Conservation (phyloP, 2,329 filamentous ascomycete species). For the Sphaerostilbella broomeana region DNA sequence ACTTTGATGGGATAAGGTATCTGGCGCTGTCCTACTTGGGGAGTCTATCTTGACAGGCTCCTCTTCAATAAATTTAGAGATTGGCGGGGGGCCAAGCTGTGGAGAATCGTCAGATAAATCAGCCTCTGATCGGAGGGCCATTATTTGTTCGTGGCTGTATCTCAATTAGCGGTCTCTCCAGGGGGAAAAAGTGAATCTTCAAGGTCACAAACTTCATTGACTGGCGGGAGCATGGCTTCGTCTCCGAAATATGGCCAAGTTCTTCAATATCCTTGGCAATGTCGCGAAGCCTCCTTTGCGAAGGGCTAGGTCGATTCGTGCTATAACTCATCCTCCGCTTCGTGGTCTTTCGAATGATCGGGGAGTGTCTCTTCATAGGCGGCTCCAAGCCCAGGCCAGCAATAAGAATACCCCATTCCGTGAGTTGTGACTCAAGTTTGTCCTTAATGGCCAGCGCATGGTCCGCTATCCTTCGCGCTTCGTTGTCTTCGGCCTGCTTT, state of each 20-base stretch:
- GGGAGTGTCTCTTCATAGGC: constrained; percentile 42
- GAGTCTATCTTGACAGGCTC: constrained; percentile 49
- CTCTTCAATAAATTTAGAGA: constrained; percentile 52
- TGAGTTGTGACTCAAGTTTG: constrained; percentile 64
- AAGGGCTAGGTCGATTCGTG: constrained; percentile 38
- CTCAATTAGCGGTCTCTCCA: constrained; percentile 24
- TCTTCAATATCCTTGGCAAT: constrained; percentile 49
- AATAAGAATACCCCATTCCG: constrained; percentile 62
- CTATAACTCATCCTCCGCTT: constrained; percentile 37
- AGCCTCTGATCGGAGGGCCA: constrained; percentile 48
- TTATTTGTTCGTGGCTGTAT: constrained; percentile 53
- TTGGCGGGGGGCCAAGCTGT: constrained; percentile 59
- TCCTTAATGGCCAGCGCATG: constrained; percentile 63
- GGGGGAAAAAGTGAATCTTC: not conserved
- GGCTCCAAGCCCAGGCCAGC: constrained; percentile 58
- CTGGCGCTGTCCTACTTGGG: constrained; percentile 25
- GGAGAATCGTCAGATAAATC: constrained; percentile 54
- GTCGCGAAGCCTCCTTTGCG: constrained; percentile 51
- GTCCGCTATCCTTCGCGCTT: constrained; percentile 53
- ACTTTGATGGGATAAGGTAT: constrained; percentile 3
- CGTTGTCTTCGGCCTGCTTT: constrained; percentile 57
- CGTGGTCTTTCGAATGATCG: constrained; percentile 34
- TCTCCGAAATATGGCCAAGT: constrained; percentile 56
- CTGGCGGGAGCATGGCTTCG: constrained; percentile 58
- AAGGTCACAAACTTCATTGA: constrained; percentile 56